Conservation (phyloP, 257 asterid genomes). For the Primulina eburnea region DNA sequence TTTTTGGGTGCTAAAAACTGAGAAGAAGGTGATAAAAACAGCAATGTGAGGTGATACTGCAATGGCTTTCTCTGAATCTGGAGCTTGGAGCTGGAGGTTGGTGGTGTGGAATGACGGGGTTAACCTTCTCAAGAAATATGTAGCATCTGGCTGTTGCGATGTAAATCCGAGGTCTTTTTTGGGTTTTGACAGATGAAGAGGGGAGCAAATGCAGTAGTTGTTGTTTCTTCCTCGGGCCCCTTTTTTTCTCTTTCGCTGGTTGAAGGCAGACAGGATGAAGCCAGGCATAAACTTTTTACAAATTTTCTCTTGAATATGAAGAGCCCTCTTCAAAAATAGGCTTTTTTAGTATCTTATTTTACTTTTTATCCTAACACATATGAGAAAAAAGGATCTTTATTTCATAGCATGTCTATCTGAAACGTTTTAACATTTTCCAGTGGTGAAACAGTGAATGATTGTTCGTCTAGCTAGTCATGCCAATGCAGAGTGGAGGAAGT, state of each 20-base stretch:
- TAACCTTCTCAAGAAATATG: constrained; percentile 45
- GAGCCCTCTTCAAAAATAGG: constrained; percentile 22
- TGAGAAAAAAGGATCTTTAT: constrained; percentile 21
- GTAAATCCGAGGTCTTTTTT: constrained; percentile 41
- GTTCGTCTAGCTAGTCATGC: constrained; percentile 18
- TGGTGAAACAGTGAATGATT: constrained; percentile 30
- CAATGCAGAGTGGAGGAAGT: constrained; percentile 25
- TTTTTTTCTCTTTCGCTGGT: constrained; percentile 44
- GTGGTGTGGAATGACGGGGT: constrained; percentile 35
- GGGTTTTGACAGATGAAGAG: constrained; percentile 40
- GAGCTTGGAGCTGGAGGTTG: constrained; percentile 20
- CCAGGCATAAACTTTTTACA: constrained; percentile 60
- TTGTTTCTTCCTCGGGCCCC: constrained; percentile 20
- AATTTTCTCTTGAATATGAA: constrained; percentile 20
- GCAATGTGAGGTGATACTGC: constrained; percentile 20
- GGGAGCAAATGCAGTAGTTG: constrained; percentile 38
- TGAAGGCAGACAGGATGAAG: constrained; percentile 83
- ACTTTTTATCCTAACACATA: constrained; percentile 20
- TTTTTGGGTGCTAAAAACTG: background rate
- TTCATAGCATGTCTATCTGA: constrained; percentile 20
- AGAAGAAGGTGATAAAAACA: constrained; percentile 1
- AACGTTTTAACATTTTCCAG: constrained; percentile 17
- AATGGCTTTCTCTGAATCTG: constrained; percentile 7
- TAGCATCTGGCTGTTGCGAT: constrained; percentile 30
- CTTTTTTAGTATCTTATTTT: constrained; percentile 12